phyloP scores from a whole-genome alignment of 208 protist genomes.

The Leishmania gerbilli region DNA sequence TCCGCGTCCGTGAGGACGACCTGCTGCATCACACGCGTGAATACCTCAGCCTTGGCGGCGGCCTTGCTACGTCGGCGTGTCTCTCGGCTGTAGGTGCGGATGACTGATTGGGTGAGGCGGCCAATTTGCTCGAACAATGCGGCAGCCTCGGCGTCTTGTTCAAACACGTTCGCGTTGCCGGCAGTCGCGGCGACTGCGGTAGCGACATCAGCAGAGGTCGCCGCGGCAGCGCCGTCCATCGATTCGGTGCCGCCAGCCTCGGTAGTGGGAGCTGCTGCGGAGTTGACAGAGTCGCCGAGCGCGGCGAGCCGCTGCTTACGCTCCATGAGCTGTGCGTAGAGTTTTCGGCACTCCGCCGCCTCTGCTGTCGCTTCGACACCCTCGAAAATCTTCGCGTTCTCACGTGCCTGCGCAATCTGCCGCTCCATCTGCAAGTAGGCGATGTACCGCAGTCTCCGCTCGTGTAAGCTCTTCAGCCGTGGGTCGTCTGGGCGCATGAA shows the following conservation, averaged over 20 bases:
- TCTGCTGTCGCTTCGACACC: constrained; percentile 61
- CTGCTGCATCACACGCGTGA: constrained; percentile 32
- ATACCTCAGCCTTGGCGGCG: constrained; percentile 26
- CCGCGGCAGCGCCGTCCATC: neutral
- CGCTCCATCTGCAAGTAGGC: constrained; percentile 85
- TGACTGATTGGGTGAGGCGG: constrained; percentile 38
- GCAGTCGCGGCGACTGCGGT: neutral
- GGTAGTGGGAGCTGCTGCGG: neutral
- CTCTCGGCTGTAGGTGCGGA: constrained; percentile 26
- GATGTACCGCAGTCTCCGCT: constrained; percentile 80
- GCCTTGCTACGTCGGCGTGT: constrained; percentile 35
- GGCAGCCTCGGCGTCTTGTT: constrained; percentile 52
- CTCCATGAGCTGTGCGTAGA: constrained; percentile 55
- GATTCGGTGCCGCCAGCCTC: neutral
- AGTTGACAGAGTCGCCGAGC: neutral
- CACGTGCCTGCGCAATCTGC: constrained; percentile 75
- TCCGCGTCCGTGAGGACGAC: constrained; percentile 22
- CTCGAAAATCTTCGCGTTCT: constrained; percentile 69
- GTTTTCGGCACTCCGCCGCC: constrained; percentile 50
- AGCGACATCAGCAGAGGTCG: neutral
- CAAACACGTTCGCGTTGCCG: constrained; percentile 50
- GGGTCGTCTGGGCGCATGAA: constrained; percentile 76
- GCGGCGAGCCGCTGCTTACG: constrained; percentile 19
- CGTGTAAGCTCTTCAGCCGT: constrained; percentile 64
- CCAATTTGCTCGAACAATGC: constrained; percentile 74